Evolutionary conservation across 352 stramenopile species (phyloP), one percentile per base, ranked within the genome.

Genomic region (Phytophthora tubulina): DNA sequence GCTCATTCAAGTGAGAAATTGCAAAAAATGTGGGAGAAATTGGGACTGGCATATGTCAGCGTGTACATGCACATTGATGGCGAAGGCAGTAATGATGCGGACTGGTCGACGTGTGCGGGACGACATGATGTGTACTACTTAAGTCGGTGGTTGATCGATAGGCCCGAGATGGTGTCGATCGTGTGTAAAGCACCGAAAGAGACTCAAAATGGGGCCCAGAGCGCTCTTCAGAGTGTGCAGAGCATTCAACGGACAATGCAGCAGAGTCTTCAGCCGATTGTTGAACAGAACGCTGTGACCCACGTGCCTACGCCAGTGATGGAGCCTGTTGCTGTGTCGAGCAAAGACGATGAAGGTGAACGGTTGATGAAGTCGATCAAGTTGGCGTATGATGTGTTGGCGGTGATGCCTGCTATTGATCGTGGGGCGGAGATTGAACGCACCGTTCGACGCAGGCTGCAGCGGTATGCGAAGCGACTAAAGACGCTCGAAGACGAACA

Each of bases 81-180:
- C 30, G 39, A 9, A 8, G n/a, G 38, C 9, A 39, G 53, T n/a
- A 53, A 27, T 38, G 49, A 15, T 3, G 11, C 31, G n/a, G 48
- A 67, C 38, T 17, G 52, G 11, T 38, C 53, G n/a, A 52, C 38
- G 4, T 70, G 62, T 56, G 32, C 53, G 8, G 53, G 53, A 8
- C 51, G 62, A n/a, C 31, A 10, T 27, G 62, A 63, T 46, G 62
- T 70, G 4, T 70, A 70, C 49, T 70, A 63, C 36, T 63, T 70
- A 27, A 36, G 51, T 27, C 41, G 62, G 6, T 44, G 42, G 51
- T 27, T 70, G 17, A 44, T 33, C 36, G 62, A 44, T 17, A 70
- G 57, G 32, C 62, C 62, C 2, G 42, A 55, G n/a, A 3, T 70
- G 32, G 14, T 57, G 2, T 15, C 51, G 4, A 35, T 41, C 17